phyloP scores from a whole-genome alignment of 1,284 basidiomycete species.

The Papiliotrema terrestris region DNA sequence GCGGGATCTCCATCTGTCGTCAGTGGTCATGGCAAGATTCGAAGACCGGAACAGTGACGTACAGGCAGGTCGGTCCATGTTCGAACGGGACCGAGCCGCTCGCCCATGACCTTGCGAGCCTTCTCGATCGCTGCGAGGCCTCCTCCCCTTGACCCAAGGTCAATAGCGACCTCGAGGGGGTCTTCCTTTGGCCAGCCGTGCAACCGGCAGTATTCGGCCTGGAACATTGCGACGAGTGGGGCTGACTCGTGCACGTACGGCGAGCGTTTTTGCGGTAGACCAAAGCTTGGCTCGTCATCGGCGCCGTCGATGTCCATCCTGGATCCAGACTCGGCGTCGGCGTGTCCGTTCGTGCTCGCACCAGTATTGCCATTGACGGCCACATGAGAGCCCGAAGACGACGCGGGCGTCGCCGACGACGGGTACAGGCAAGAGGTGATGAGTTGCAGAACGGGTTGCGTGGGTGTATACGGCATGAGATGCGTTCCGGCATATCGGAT shows the following conservation, averaged over 20 bases:
- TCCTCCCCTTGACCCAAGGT: constrained; percentile 78
- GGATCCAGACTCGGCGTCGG: background rate
- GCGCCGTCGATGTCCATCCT: constrained; percentile 1
- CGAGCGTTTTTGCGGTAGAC: constrained; percentile 1
- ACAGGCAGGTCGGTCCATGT: constrained; percentile 88
- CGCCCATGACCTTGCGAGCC: constrained; percentile 85
- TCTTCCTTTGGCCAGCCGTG: constrained; percentile 83
- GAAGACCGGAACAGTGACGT: constrained; percentile 32
- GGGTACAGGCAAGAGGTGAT: constrained; percentile 66
- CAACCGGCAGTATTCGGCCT: constrained; percentile 81
- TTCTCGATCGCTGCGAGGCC: constrained; percentile 87
- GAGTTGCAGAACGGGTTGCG: constrained; percentile 67
- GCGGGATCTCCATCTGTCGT: constrained; percentile 83
- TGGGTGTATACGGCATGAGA: constrained; percentile 66
- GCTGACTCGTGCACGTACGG: constrained; percentile 35
- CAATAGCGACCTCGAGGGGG: constrained; percentile 78
- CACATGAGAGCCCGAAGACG: constrained; percentile 69
- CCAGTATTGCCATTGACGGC: background rate
- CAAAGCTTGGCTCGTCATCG: background rate
- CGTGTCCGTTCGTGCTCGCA: background rate
- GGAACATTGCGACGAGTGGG: constrained; percentile 75
- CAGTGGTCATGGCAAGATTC: background rate
- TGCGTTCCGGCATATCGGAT: constrained; percentile 68
- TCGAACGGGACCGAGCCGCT: constrained; percentile 79
- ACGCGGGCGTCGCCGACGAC: constrained; percentile 52